phyloP scores from a whole-genome alignment of 2,329 filamentous ascomycete species.

The Malbranchea cinnamomea region DNA sequence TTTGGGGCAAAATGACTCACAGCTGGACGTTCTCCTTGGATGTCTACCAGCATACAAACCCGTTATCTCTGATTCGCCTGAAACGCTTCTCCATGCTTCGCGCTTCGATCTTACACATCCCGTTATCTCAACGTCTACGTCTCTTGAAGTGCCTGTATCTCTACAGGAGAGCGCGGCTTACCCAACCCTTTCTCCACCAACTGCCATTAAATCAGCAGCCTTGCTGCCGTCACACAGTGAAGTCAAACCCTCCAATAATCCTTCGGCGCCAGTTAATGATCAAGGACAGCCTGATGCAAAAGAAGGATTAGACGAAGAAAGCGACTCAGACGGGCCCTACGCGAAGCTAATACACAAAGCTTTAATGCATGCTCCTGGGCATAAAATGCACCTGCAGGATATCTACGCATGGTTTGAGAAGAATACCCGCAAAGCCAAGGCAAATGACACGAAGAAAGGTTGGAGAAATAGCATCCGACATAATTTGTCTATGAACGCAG shows the following conservation, averaged over 20 bases:
- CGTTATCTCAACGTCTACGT: not conserved
- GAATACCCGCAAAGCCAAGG: constrained; percentile 61
- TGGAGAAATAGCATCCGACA: constrained; percentile 96
- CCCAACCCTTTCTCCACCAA: constrained; percentile 7
- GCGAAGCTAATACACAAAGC: constrained; percentile 67
- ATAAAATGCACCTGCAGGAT: constrained; percentile 65
- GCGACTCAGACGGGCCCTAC: constrained; percentile 48
- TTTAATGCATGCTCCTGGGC: constrained; percentile 49
- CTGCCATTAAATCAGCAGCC: no score
- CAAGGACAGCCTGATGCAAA: constrained; percentile 5
- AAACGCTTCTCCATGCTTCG: not conserved
- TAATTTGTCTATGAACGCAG: constrained; percentile 89
- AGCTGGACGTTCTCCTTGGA: no score
- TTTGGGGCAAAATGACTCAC: no score
- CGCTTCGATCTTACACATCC: not conserved
- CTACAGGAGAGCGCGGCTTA: constrained; percentile 5
- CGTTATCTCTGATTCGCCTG: not conserved
- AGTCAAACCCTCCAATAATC: no score
- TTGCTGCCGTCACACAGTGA: no score
- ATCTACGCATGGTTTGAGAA: constrained; percentile 83
- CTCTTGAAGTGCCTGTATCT: not conserved
- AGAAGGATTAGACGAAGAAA: constrained; percentile 10
- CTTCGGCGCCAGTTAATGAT: not conserved
- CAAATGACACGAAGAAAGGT: constrained; percentile 46
- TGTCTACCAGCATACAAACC: no score